Evolutionary conservation across 2,329 filamentous ascomycete species (phyloP).

Genomic region (Zarea fungicola): DNA sequence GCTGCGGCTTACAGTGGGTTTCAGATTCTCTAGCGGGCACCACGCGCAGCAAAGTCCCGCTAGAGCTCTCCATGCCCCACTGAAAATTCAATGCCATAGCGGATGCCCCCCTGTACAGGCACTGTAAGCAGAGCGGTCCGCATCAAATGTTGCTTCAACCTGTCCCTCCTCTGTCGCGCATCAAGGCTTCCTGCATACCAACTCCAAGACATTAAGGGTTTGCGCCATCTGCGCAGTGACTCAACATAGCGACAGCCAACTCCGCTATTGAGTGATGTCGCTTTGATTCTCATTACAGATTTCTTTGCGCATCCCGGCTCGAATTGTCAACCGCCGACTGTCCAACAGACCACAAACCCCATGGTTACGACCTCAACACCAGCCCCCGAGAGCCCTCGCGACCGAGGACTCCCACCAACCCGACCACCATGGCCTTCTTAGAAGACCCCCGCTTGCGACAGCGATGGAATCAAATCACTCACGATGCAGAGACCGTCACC

Average conservation of each 20-base stretch:
- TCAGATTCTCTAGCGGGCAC: too few relatives aligned
- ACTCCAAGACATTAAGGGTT: constrained; percentile 5
- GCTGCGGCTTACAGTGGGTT: too few relatives aligned
- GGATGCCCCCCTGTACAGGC: too few relatives aligned
- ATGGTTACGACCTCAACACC: constrained; percentile 3
- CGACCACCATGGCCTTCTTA: constrained; percentile 50
- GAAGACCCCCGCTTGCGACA: constrained; percentile 87
- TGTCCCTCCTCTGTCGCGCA: background rate
- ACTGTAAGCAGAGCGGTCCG: too few relatives aligned
- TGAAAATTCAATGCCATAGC: too few relatives aligned
- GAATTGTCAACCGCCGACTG: background rate
- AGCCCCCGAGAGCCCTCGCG: constrained; percentile 7
- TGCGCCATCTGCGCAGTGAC: constrained; percentile 4
- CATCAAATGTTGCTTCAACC: too few relatives aligned
- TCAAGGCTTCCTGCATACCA: constrained; percentile 4
- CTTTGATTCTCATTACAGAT: background rate
- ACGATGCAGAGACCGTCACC: constrained; percentile 85
- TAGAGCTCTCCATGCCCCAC: too few relatives aligned
- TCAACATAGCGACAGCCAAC: background rate
- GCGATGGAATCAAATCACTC: constrained; percentile 86
- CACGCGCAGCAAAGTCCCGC: too few relatives aligned
- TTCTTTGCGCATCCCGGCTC: background rate
- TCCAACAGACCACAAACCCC: background rate
- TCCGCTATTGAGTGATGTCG: background rate
- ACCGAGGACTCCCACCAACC: constrained; percentile 4